Evolutionary conservation across 1,284 basidiomycete species (phyloP).

Genomic region (Microstroma glucosiphilum): DNA sequence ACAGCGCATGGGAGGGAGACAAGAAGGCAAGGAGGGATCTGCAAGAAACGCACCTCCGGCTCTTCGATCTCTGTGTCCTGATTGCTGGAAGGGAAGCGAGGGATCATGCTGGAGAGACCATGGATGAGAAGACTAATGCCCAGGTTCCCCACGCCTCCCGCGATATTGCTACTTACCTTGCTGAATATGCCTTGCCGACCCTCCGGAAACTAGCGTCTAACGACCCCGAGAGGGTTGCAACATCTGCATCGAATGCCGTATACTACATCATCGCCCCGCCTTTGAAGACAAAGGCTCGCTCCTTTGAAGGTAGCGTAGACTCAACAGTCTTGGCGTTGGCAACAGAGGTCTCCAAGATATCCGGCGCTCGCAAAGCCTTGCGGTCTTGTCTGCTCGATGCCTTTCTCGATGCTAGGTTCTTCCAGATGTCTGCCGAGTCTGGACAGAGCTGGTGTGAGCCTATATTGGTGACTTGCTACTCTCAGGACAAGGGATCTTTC

Average conservation of each 20-base stretch:
- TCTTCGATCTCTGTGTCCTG: slow-evolving; percentile 72
- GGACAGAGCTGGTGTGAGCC: slow-evolving; percentile 65
- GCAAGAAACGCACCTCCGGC: slow-evolving; percentile 79
- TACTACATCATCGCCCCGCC: slow-evolving; percentile 79
- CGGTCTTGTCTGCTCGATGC: slow-evolving; percentile 70
- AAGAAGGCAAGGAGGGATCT: slow-evolving; percentile 79
- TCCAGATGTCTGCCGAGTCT: slow-evolving; percentile 63
- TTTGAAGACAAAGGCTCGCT: slow-evolving; percentile 50
- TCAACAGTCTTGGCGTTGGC: slow-evolving; percentile 60
- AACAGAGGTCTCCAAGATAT: slow-evolving; percentile 68
- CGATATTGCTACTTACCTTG: slow-evolving; percentile 68
- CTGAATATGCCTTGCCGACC: slow-evolving; percentile 65
- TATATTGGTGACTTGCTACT: slow-evolving; percentile 72
- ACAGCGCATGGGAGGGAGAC: slow-evolving; percentile 75
- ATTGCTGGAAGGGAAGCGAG: slow-evolving; percentile 65
- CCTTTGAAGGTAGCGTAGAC: slow-evolving; percentile 49
- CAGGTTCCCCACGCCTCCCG: neutral
- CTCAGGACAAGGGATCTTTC: slow-evolving; percentile 79
- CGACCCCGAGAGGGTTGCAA: slow-evolving; percentile 75
- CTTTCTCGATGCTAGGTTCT: slow-evolving; percentile 78
- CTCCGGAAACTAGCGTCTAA: slow-evolving; percentile 66
- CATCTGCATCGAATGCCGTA: slow-evolving; percentile 72
- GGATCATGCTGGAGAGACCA: slow-evolving; percentile 56
- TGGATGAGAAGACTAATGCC: slow-evolving; percentile 25
- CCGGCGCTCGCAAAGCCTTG: slow-evolving; percentile 78